Percentiles rank a stretch among this genome's conserved stretches.
These are phyloP conservation scores for Typha latifolia DNA, from an alignment of 176 grass and related monocot genomes.

Conservation along the genomic window DNA sequence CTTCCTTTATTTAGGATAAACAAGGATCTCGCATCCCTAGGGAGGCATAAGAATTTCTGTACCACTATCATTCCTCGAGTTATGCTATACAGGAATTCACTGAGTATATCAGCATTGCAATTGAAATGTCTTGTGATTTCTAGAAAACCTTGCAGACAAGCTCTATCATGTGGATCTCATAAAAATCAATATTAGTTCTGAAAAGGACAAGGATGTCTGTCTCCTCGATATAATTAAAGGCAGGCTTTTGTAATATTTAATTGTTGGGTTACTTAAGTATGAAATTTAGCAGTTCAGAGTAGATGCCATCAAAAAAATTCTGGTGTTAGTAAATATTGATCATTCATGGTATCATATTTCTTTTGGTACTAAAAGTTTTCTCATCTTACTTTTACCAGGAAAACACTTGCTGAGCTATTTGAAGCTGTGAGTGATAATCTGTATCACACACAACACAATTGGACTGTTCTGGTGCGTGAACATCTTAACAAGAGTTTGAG, in stretches of 20 bases:
- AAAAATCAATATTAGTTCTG: too few relatives aligned
- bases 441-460: constrained; percentile 82
- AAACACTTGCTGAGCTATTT: constrained; percentile 52
- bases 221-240: too few relatives aligned
- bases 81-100: too few relatives aligned
- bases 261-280: neutral
- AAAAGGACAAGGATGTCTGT: too few relatives aligned
- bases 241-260: too few relatives aligned
- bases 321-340: neutral
- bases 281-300: neutral
- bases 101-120: too few relatives aligned
- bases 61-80: too few relatives aligned
- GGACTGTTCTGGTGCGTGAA: constrained; percentile 56
- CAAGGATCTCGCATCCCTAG: too few relatives aligned
- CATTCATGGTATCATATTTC: neutral
- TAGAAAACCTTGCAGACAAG: constrained; percentile 3
- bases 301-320: neutral
- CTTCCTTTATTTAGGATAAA: too few relatives aligned
- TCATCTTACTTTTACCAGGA: constrained; percentile 46
- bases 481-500: constrained; percentile 66
- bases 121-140: neutral
- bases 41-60: too few relatives aligned
- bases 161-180: too few relatives aligned
- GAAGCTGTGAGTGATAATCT: constrained; percentile 48
- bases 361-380: neutral